phyloP scores from a whole-genome alignment of 306 rosid species.

The Acacia crassicarpa region DNA sequence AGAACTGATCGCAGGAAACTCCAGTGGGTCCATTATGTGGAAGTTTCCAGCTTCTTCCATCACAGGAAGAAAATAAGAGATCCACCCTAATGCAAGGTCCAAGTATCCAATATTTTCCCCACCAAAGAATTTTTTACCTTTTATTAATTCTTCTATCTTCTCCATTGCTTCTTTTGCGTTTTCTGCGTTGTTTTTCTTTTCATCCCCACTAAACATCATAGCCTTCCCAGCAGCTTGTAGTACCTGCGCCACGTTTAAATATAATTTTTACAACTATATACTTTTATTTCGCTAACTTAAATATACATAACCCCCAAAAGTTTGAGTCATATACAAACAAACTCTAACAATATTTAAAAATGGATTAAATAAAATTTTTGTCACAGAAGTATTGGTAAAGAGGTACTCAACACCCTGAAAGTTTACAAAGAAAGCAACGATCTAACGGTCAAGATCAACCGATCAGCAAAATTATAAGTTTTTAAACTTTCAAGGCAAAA shows the following conservation, averaged over 20 bases:
- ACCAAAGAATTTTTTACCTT: slow-evolving; percentile 50
- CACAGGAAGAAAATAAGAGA: slow-evolving; percentile 49
- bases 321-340: no score
- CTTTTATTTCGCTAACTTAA: no score
- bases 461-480: no score
- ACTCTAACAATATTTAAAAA: no score
- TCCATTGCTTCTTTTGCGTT: slow-evolving; percentile 43
- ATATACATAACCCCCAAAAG: no score
- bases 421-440: no score
- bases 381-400: no score
- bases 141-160: slow-evolving; percentile 46
- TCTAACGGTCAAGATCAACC: no score
- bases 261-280: neutral
- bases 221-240: slow-evolving; percentile 18
- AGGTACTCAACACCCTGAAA: no score
- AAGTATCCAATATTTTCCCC: slow-evolving; percentile 59
- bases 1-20: slow-evolving; percentile 34
- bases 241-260: slow-evolving; percentile 24
- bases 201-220: slow-evolving; percentile 36
- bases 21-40: slow-evolving; percentile 41
- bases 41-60: slow-evolving; percentile 49
- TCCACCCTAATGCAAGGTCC: slow-evolving; percentile 63
- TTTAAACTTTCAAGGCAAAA: no score
- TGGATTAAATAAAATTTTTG: no score
- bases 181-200: slow-evolving; percentile 29